phyloP scores from a whole-genome alignment of 73 alveolate species.

The Paramecium sonneborni region DNA sequence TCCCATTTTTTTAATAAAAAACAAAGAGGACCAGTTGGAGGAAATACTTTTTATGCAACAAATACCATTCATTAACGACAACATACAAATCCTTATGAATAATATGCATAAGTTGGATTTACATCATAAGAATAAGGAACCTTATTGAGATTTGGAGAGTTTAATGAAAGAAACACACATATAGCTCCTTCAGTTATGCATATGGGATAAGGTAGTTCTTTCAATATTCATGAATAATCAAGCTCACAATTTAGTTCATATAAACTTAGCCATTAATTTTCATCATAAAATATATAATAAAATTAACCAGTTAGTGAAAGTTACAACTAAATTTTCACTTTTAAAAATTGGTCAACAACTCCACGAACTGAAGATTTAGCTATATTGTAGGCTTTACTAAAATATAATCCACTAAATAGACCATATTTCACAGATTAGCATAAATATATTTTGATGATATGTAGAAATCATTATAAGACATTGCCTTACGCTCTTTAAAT shows the following conservation, averaged over 20 bases:
- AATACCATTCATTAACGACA: background rate
- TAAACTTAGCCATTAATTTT: background rate
- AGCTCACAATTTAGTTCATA: background rate
- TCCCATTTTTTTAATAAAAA: background rate
- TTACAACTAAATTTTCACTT: background rate
- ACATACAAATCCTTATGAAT: background rate
- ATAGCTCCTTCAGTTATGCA: background rate
- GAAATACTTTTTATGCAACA: background rate
- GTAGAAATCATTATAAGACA: slow-evolving; percentile 69
- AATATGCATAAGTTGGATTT: background rate
- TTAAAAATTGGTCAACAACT: slow-evolving; percentile 58
- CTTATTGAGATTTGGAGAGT: background rate
- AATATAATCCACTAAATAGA: slow-evolving; percentile 60
- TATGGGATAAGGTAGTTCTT: background rate
- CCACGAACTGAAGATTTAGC: slow-evolving; percentile 70
- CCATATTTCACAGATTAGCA: slow-evolving; percentile 55
- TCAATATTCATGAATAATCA: background rate
- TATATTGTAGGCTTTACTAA: slow-evolving; percentile 17
- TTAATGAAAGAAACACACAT: background rate
- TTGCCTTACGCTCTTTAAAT: slow-evolving; percentile 62
- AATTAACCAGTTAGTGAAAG: background rate
- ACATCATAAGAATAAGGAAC: background rate
- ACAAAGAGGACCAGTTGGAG: background rate
- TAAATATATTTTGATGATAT: slow-evolving; percentile 53
- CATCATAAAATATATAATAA: background rate